Percentiles rank a stretch among this genome's conserved stretches.
Conservation (phyloP, 2,329 filamentous ascomycete genomes). For the Chalaropsis ovoidea region DNA sequence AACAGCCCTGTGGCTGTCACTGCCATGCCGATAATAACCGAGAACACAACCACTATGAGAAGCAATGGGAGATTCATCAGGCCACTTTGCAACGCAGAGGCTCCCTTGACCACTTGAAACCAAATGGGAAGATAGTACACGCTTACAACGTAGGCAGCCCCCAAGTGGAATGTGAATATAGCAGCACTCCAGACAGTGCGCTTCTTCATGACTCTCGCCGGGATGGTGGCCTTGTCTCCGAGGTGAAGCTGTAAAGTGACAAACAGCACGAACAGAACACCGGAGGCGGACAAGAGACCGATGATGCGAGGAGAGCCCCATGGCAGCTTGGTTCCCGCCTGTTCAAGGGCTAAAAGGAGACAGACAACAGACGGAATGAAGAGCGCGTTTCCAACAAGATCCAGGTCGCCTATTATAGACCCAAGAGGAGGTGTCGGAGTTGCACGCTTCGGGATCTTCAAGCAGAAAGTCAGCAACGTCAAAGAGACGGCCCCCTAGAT, state of each 20-base stretch:
- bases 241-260: slow-evolving; percentile 34
- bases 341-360: slow-evolving; percentile 37
- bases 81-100: slow-evolving; percentile 32
- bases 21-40: slow-evolving; percentile 30
- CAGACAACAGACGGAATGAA: slow-evolving; percentile 30
- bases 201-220: slow-evolving; percentile 36
- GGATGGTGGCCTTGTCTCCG: slow-evolving; percentile 37
- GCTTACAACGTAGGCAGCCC: slow-evolving; percentile 30
- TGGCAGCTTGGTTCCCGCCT: slow-evolving; percentile 31
- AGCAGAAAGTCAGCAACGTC: slow-evolving; percentile 12
- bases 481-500: slow-evolving; percentile 21
- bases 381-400: slow-evolving; percentile 28
- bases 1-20: slow-evolving; percentile 36
- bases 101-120: slow-evolving; percentile 35
- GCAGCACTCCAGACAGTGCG: slow-evolving; percentile 35
- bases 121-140: slow-evolving; percentile 34
- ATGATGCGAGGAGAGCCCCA: slow-evolving; percentile 27
- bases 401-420: slow-evolving; percentile 29
- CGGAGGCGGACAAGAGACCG: slow-evolving; percentile 31
- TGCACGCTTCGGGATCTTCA: slow-evolving; percentile 25
- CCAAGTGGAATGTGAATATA: slow-evolving; percentile 35
- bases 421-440: slow-evolving; percentile 26
- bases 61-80: slow-evolving; percentile 34
- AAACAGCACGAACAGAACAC: slow-evolving; percentile 33
- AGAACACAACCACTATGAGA: slow-evolving; percentile 32